Percentiles rank a stretch among this genome's conserved stretches.
These are phyloP conservation scores for Pharnaceum exiguum DNA, from an alignment of 148 eudicot species.

Conservation along the genomic window DNA sequence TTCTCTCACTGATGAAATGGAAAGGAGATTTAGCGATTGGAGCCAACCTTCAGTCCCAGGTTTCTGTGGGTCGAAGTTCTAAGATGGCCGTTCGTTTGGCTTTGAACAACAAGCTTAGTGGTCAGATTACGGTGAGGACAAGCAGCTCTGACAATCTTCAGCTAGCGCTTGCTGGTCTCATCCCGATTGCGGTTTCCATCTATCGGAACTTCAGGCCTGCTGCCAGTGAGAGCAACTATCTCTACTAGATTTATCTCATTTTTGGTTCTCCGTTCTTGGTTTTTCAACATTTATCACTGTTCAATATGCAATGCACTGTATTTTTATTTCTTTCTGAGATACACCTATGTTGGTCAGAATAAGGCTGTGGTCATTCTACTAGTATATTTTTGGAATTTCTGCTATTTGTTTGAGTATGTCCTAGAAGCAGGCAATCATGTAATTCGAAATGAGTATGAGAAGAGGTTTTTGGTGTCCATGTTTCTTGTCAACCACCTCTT, in stretches of 20 bases:
- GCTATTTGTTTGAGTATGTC: too few species aligned
- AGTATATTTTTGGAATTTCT: too few species aligned
- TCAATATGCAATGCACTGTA: too few species aligned
- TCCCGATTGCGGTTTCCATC: slow-evolving; percentile 58
- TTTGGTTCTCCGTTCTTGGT: too few species aligned
- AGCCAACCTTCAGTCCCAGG: slow-evolving; percentile 59
- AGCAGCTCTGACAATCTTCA: slow-evolving; percentile 84
- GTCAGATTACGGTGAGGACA: slow-evolving; percentile 77
- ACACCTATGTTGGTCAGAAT: too few species aligned
- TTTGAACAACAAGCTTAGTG: slow-evolving; percentile 86
- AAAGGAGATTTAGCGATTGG: slow-evolving; percentile 64
- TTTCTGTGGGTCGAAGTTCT: slow-evolving; percentile 67
- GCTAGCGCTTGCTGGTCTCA: slow-evolving; percentile 63
- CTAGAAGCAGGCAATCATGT: too few species aligned
- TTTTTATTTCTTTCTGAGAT: too few species aligned
- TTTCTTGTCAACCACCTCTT: too few species aligned
- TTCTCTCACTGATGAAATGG: slow-evolving; percentile 54
- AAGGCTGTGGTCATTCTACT: too few species aligned
- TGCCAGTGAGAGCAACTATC: slow-evolving; percentile 54
- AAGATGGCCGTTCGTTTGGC: slow-evolving; percentile 79
- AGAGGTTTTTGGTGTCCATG: too few species aligned
- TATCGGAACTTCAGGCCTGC: slow-evolving; percentile 61
- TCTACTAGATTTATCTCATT: slow-evolving; percentile 49
- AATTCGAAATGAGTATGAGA: too few species aligned
- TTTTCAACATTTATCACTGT: too few species aligned